Percentiles rank a stretch among this genome's conserved stretches.
These are phyloP conservation scores for Ichthyophthirius multifiliis DNA, from an alignment of 169 alveolate genomes.

Conservation along the genomic window DNA sequence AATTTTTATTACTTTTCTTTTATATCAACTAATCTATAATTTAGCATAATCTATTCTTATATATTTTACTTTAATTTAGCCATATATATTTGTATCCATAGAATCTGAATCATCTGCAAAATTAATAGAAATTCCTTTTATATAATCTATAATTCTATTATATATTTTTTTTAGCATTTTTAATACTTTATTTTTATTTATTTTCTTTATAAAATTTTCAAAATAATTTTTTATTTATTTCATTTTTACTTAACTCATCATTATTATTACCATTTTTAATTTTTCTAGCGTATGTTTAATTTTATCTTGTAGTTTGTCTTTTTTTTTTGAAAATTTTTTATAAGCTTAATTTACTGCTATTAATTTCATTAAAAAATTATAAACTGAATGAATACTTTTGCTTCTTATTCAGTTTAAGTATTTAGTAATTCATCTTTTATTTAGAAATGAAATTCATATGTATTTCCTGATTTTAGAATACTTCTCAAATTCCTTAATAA, in stretches of 20 bases:
- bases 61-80: constrained; percentile 9
- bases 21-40: constrained; percentile 14
- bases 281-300: not conserved
- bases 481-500: constrained; percentile 36
- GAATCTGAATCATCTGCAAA: constrained; percentile 33
- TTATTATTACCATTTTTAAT: not conserved
- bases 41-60: constrained; percentile 14
- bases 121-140: constrained; percentile 15
- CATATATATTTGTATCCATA: constrained; percentile 24
- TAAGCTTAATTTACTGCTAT: constrained; percentile 3
- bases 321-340: not conserved
- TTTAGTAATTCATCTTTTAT: constrained; percentile 11
- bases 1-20: constrained; percentile 16
- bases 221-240: not conserved
- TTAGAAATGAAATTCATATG: constrained; percentile 16
- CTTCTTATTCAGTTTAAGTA: constrained; percentile 11
- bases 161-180: constrained; percentile 39
- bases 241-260: not conserved
- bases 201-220: not conserved
- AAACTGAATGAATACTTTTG: constrained; percentile 28
- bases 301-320: not conserved
- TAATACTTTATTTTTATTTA: constrained; percentile 12
- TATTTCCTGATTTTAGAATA: constrained; percentile 37
- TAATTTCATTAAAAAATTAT: constrained; percentile 18
- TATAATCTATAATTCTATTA: constrained; percentile 18